Percentiles rank a stretch among this genome's conserved stretches.
phyloP scores from a whole-genome alignment of 2,329 filamentous ascomycete species.

The Sporothrix curviconia region DNA sequence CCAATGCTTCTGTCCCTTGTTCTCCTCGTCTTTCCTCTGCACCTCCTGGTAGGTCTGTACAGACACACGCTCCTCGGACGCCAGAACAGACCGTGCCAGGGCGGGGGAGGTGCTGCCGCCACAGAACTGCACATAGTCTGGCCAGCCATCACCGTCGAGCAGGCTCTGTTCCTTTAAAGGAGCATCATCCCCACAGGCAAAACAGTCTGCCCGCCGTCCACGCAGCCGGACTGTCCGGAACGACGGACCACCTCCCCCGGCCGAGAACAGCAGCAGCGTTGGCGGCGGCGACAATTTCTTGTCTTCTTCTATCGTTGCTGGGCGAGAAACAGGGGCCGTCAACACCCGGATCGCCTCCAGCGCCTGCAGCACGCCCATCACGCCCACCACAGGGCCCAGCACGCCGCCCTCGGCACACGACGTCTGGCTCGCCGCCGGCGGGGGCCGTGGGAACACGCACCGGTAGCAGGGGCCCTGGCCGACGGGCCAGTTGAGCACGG shows the following conservation, averaged over 20 bases:
- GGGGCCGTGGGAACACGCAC: slow-evolving; percentile 84
- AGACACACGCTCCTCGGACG: slow-evolving; percentile 60
- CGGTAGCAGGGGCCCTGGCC: slow-evolving; percentile 82
- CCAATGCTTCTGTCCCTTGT: slow-evolving; percentile 37
- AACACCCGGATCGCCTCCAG: slow-evolving; percentile 85
- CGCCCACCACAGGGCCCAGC: slow-evolving; percentile 82
- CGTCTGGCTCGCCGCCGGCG: slow-evolving; percentile 72
- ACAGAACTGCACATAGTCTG: slow-evolving; percentile 86
- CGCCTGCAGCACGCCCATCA: slow-evolving; percentile 89
- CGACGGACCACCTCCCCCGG: slow-evolving; percentile 30
- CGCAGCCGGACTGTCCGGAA: slow-evolving; percentile 75
- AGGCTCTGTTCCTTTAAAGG: slow-evolving; percentile 36
- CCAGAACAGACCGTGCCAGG: slow-evolving; percentile 33
- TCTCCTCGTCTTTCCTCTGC: slow-evolving; percentile 16
- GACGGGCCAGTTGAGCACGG: slow-evolving; percentile 78
- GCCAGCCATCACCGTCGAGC: slow-evolving; percentile 34
- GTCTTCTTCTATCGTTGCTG: no score
- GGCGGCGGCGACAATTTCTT: no score
- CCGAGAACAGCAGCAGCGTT: slow-evolving; percentile 43
- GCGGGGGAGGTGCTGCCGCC: slow-evolving; percentile 40
- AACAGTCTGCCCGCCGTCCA: slow-evolving; percentile 61
- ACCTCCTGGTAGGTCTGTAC: slow-evolving; percentile 43
- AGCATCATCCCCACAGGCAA: slow-evolving; percentile 63
- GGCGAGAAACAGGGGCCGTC: no score
- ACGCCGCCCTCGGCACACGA: slow-evolving; percentile 92